Evolutionary conservation across 352 stramenopile genomes (phyloP).

Genomic region (Pilasporangium apinafurcum): DNA sequence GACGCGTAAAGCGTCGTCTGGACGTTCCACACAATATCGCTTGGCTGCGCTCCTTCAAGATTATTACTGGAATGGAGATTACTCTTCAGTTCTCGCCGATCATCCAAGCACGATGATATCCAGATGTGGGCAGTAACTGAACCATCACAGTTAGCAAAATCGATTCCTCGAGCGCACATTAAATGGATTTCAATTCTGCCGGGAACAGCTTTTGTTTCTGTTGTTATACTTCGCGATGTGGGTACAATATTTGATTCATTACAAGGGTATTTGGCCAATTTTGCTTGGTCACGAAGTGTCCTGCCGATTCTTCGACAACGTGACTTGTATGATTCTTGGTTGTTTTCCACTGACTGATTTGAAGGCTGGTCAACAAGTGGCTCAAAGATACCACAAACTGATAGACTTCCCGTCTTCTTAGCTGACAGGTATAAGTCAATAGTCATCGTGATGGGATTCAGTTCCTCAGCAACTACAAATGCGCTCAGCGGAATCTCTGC

Average conservation of each 20-base stretch:
- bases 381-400: conserved; percentile 37
- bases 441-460: conserved; percentile 14
- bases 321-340: neutral
- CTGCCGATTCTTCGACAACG: conserved; percentile 6
- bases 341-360: conserved; percentile 7
- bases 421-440: conserved; percentile 19
- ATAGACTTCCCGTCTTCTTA: conserved; percentile 25
- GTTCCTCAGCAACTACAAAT: conserved; percentile 12
- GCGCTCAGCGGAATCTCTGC: conserved; percentile 30
- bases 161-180: conserved; percentile 7
- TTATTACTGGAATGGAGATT: conserved; percentile 1
- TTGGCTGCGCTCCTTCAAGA: conserved; percentile 1
- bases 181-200: conserved; percentile 37
- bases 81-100: conserved; percentile 23
- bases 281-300: conserved; percentile 5
- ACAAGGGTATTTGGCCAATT: neutral
- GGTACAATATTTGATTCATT: neutral
- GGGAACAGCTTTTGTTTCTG: conserved; percentile 2
- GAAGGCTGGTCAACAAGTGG: no score
- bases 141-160: conserved; percentile 2
- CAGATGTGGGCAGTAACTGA: conserved; percentile 24
- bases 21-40: conserved; percentile 21
- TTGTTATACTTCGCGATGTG: neutral
- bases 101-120: conserved; percentile 23
- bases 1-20: conserved; percentile 30